Evolutionary conservation across 2,329 filamentous ascomycete species (phyloP).

Genomic region (Fusarium paranaense): DNA sequence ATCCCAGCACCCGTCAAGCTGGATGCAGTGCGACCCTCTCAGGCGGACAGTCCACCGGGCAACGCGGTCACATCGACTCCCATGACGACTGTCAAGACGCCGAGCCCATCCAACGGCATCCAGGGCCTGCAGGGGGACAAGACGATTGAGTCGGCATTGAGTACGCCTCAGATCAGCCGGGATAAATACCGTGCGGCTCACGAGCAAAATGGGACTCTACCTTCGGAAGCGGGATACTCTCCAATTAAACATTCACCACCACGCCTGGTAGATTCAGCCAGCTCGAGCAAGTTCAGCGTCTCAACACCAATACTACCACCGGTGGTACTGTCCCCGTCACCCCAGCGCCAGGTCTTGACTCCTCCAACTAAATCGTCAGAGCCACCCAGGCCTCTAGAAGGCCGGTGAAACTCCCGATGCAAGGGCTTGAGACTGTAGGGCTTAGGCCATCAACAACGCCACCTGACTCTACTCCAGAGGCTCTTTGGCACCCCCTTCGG

Average conservation of each 20-base stretch:
- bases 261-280: slow-evolving; percentile 46
- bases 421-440: slow-evolving; percentile 7
- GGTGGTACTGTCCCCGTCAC: slow-evolving; percentile 67
- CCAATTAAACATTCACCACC: slow-evolving; percentile 65
- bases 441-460: slow-evolving; percentile 17
- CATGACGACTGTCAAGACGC: slow-evolving; percentile 33
- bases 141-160: slow-evolving; percentile 41
- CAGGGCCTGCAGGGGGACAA: slow-evolving; percentile 39
- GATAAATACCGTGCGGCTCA: slow-evolving; percentile 44
- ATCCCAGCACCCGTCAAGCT: slow-evolving; percentile 40
- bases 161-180: slow-evolving; percentile 45
- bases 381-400: slow-evolving; percentile 34
- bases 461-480: slow-evolving; percentile 8
- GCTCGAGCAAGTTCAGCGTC: slow-evolving; percentile 45
- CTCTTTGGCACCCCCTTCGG: not conserved
- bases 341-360: slow-evolving; percentile 67
- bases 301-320: slow-evolving; percentile 66
- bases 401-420: slow-evolving; percentile 25
- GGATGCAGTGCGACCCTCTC: slow-evolving; percentile 25
- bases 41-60: slow-evolving; percentile 15
- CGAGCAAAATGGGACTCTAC: slow-evolving; percentile 51
- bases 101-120: slow-evolving; percentile 41
- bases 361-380: slow-evolving; percentile 66
- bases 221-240: slow-evolving; percentile 61
- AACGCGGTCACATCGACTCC: slow-evolving; percentile 28